phyloP scores from a whole-genome alignment of 306 rosid species.

The Senna siamea region DNA sequence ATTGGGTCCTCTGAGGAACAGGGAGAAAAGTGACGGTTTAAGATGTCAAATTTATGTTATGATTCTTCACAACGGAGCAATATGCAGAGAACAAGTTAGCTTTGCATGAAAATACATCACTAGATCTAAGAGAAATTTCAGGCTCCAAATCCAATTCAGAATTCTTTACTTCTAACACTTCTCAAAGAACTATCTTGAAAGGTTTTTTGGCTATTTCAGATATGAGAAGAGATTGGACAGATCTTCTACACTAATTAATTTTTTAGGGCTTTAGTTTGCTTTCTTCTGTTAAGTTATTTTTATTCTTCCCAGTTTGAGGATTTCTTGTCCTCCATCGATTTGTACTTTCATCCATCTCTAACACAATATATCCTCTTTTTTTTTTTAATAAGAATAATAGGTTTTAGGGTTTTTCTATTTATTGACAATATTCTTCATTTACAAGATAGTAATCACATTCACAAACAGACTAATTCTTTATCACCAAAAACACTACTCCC shows the following conservation, averaged over 20 bases:
- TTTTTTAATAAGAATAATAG: too few species aligned
- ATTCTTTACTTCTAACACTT: constrained; percentile 23
- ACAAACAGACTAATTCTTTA: not conserved
- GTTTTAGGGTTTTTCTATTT: not conserved
- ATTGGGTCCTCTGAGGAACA: constrained; percentile 78
- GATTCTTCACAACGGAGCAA: not conserved
- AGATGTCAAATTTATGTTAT: not conserved
- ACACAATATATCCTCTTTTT: too few species aligned
- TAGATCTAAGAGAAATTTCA: constrained; percentile 1
- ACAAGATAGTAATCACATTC: not conserved
- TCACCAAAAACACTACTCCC: not conserved
- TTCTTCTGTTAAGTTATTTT: not conserved
- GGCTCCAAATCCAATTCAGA: not conserved
- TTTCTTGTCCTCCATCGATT: too few species aligned
- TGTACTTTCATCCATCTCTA: not conserved
- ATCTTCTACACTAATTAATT: not conserved
- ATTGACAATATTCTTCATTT: constrained; percentile 10
- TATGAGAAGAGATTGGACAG: not conserved
- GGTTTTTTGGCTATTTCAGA: not conserved
- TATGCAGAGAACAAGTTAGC: not conserved
- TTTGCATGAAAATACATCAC: constrained; percentile 1
- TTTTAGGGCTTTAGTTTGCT: not conserved
- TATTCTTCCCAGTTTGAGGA: too few species aligned
- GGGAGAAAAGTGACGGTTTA: constrained; percentile 34
- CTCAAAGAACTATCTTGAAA: constrained; percentile 25